Conservation (phyloP, 768 basidiomycete species). For the Amanita pallidorosea region DNA sequence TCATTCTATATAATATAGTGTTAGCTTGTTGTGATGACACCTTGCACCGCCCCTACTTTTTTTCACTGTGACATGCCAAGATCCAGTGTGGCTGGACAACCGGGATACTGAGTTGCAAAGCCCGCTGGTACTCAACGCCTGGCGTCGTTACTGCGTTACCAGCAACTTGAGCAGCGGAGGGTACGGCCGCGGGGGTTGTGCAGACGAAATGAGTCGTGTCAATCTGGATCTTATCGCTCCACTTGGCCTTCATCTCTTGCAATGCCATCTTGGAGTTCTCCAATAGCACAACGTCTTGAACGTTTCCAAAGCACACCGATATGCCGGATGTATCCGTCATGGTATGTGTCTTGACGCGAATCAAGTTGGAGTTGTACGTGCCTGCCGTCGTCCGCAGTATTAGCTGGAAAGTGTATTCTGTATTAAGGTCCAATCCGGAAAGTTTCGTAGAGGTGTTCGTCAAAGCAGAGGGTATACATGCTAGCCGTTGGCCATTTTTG, state of each 20-base stretch:
- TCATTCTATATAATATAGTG: conserved; percentile 44
- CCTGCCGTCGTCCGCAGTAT: conserved; percentile 90
- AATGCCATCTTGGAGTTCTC: conserved; percentile 78
- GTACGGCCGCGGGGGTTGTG: conserved; percentile 76
- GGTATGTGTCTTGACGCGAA: conserved; percentile 83
- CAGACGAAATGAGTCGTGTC: conserved; percentile 99
- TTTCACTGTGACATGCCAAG: conserved; percentile 76
- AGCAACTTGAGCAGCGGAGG: conserved; percentile 41
- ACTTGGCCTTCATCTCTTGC: conserved; percentile 78
- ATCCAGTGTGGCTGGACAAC: conserved; percentile 95
- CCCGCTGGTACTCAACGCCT: conserved; percentile 89
- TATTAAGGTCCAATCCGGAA: conserved; percentile 69
- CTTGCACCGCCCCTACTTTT: conserved; percentile 43
- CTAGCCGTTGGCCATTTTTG: conserved; percentile 81
- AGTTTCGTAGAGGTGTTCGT: conserved; percentile 85
- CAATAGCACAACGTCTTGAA: conserved; percentile 64
- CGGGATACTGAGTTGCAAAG: conserved; percentile 86
- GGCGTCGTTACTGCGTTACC: conserved; percentile 49
- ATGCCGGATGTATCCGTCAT: conserved; percentile 95
- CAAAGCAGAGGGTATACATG: conserved; percentile 71
- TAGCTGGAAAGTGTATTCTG: conserved; percentile 91
- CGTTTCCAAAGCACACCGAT: conserved; percentile 87
- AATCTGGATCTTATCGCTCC: conserved; percentile 90
- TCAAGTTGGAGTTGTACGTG: conserved; percentile 74
- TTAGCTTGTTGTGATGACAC: background rate